Evolutionary conservation across 2,329 filamentous ascomycete species (phyloP), one percentile per base, ranked within the genome.

Genomic region (Claviceps sorghi): DNA sequence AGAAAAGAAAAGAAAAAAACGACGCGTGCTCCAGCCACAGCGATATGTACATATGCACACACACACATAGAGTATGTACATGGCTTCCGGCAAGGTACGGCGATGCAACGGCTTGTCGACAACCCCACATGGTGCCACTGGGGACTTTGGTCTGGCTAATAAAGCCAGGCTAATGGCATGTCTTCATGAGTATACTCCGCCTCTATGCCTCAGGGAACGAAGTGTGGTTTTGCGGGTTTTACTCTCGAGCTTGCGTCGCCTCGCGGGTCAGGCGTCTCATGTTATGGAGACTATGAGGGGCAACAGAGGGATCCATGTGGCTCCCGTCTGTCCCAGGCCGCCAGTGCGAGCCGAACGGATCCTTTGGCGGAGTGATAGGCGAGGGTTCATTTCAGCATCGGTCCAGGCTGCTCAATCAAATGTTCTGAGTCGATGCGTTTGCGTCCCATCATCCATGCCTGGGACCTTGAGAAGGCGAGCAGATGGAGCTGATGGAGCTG

Each of bases 161-260:
- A 26, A 26, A 26, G 26, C 26, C 26, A 26, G 26, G 26, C 26
- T 26, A 38, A 15, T 38, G 36, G 36, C 36, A 11, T 36, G 11
- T 3, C 13, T 26, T 50, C 36, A 44, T 48, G 50, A n/a, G 47
- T 45, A 41, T 15, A 34, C 52, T 54, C 52, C 49, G 49, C 52
- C 22, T 45, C 45, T 49, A 26, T 48, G 49, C 48, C 46, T 47
- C n/a, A 4, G 47, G 30, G 46, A 40, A 22, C 29, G 17, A 17
- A 29, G 40, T 47, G 42, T 38, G 4, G 15, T 17, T 17, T 15
- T 48, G 42, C 42, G 42, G 52, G 1, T 19, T 43, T 32, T 26
- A n/a, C 15, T 53, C 47, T 41, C 13, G n/a, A 2, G 17, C n/a
- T 21, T n/a, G 36, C 15, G 15, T n/a, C 15, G 36, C 17, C 4